Evolutionary conservation across 2,329 filamentous ascomycete species (phyloP).

Genomic region (Aureobasidium uvarum): DNA sequence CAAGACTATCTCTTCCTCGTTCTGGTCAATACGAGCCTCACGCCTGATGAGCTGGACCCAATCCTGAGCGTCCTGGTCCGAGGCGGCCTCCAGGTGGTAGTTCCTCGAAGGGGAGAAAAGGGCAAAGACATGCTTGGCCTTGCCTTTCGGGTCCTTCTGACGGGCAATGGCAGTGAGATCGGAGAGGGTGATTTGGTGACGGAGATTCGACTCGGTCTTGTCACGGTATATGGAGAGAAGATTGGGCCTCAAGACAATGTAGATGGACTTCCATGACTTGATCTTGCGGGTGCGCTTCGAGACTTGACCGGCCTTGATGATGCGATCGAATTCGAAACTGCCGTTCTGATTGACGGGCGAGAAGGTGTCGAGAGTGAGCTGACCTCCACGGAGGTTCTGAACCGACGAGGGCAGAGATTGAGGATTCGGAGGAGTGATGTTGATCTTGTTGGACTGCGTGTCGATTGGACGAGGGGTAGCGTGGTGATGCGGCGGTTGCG

Average conservation of each 20-base stretch:
- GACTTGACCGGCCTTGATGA: constrained; percentile 84
- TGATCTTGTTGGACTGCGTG: constrained; percentile 6
- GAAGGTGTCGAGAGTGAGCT: constrained; percentile 62
- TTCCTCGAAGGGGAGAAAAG: constrained; percentile 89
- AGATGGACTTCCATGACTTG: constrained; percentile 90
- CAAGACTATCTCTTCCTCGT: constrained; percentile 78
- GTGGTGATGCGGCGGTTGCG: constrained; percentile 23
- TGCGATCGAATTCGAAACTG: constrained; percentile 91
- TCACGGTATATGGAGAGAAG: constrained; percentile 91
- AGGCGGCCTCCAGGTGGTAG: constrained; percentile 80
- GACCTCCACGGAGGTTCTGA: constrained; percentile 36
- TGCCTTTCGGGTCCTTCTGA: constrained; percentile 85
- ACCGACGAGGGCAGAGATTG: constrained; percentile 26
- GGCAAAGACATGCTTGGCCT: constrained; percentile 82
- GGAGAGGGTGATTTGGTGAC: constrained; percentile 80
- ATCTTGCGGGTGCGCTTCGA: constrained; percentile 90
- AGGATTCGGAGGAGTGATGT: constrained; percentile 25
- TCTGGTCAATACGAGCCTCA: constrained; percentile 80
- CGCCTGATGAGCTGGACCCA: constrained; percentile 82
- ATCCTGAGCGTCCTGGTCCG: constrained; percentile 70
- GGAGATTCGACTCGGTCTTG: constrained; percentile 82
- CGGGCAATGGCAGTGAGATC: constrained; percentile 89
- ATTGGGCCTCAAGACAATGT: constrained; percentile 86
- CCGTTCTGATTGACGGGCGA: constrained; percentile 93
- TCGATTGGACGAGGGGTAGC: constrained; percentile 9